Base-by-base conservation (phyloP, 768 basidiomycete genomes). In the Hericium alpestre region DNA sequence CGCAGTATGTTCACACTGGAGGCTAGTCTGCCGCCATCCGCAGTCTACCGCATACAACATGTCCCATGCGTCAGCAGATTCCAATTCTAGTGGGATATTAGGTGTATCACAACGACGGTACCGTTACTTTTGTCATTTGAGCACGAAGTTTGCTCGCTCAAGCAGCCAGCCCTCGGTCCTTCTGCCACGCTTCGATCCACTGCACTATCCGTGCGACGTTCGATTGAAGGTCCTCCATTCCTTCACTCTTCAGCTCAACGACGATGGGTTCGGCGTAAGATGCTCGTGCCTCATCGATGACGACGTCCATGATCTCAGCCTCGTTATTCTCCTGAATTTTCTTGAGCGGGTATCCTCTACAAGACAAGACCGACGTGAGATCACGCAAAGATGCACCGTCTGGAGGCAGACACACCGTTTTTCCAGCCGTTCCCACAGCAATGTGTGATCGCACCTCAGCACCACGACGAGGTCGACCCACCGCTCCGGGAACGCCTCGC, bases 301-400 rank as follows among this genome's bases (percentile, higher is more conserved):
- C 84, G 53, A 93, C 83, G 65, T 90, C 78, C 93, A 98, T 96
- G 66, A 99, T 98, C 73, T 99, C 96, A 12, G 94, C 93, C 65
- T 94, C 88, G 70, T 97, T 94, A 70, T 99, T 99, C 72, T 99
- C 96, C 68, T 94, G 89, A 4, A 99, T 91, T 72, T 99, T 99
- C 69, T 90, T 90, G 51, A 93, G 70, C 1, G 88, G 74, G 67
- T 98, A 98, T 9, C 81, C 79, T 59, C 94, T 97, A 69, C 2
- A 43, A 48, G 50, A 23, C 10, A 22, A 51, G 39, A 16, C n/a
- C 41, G 20, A 5, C 2, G 22, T 22, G 32, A 25, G 9, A 39
- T 40, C 51, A 27, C 51, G 50, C 27, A 32, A 25, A 58, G 40
- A 22, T 6, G 39, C 27, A 20, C 32, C 32, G 20, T 12, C 25